A percentile compares a stretch with the other conserved stretches of the same genome.
Conservation (phyloP, 208 protist genomes). For the Herpetomonas samuelpessoai region DNA sequence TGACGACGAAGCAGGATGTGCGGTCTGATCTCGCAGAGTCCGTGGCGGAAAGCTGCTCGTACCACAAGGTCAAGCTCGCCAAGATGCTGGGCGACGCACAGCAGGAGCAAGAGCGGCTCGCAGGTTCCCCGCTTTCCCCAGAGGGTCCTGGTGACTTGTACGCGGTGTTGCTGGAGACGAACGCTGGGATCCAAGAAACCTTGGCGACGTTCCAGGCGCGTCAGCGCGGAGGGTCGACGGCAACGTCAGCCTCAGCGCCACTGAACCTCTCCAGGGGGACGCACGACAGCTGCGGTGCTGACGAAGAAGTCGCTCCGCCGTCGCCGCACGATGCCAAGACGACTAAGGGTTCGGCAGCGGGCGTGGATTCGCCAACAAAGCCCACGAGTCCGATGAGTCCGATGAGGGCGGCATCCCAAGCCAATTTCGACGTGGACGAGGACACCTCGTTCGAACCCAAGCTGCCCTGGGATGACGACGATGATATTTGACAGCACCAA, state of each 20-base stretch:
- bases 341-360: no score
- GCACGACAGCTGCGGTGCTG: no score
- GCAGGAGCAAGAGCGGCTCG: constrained; percentile 23
- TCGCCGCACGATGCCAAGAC: no score
- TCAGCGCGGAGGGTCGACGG: neutral
- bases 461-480: constrained; percentile 47
- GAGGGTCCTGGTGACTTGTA: constrained; percentile 7
- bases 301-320: no score
- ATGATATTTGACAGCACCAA: constrained; percentile 10
- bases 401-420: constrained; percentile 1
- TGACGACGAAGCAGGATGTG: constrained; percentile 45
- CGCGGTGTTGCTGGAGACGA: neutral
- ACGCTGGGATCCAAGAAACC: neutral
- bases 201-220: neutral
- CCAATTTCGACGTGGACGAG: constrained; percentile 9
- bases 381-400: no score
- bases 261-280: no score
- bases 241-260: neutral
- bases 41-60: constrained; percentile 65
- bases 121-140: constrained; percentile 31
- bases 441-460: constrained; percentile 38
- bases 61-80: constrained; percentile 61
- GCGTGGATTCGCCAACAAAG: no score
- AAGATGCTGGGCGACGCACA: constrained; percentile 34
- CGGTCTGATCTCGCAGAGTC: constrained; percentile 47